Evolutionary conservation across 176 grass and related monocot genomes (phyloP).

Genomic region (Carex kokanica): DNA sequence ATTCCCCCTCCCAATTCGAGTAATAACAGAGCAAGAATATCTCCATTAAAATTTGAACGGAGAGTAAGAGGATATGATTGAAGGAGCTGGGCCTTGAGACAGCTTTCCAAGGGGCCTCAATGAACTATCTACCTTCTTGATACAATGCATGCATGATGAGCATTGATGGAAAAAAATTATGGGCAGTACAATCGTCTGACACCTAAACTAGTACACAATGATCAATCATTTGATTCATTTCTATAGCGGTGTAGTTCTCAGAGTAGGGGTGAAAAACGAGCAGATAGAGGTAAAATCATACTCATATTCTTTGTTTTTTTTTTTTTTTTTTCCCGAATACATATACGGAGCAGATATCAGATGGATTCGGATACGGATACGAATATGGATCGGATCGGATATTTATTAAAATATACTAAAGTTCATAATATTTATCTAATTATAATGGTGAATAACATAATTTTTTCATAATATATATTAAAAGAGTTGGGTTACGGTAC

Average conservation of each 20-base stretch:
- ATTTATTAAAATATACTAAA: no score
- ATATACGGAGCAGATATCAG: no score
- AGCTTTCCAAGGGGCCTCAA: conserved; percentile 13
- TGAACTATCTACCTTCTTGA: background rate
- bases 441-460: no score
- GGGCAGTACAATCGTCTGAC: conserved; percentile 1
- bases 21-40: background rate
- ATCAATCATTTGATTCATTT: background rate
- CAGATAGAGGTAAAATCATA: no score
- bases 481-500: no score
- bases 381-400: no score
- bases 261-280: no score
- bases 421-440: no score
- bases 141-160: conserved; percentile 21
- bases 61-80: background rate
- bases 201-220: background rate
- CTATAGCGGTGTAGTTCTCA: background rate
- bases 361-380: no score
- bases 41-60: background rate
- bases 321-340: no score
- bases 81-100: conserved; percentile 3
- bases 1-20: background rate
- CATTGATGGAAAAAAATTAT: conserved; percentile 20
- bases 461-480: no score
- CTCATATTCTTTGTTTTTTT: no score